Conservation (phyloP, 495 filamentous ascomycete genomes). For the Eremomyces bilateralis region DNA sequence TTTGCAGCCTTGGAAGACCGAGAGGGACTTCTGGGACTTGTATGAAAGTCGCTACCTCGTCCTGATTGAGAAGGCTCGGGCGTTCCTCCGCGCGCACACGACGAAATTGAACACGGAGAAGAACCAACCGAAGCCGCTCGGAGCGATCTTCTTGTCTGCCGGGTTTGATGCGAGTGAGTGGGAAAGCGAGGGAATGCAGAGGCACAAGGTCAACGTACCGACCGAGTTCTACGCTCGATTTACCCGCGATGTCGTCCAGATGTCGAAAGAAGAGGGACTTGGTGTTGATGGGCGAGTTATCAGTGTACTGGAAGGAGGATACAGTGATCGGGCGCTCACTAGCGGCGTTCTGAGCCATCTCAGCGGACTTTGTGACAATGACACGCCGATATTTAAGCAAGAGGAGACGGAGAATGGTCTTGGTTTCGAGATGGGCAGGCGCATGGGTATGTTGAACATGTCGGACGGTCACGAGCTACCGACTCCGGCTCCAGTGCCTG, state of each 20-base stretch:
- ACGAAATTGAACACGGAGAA: conserved; percentile 31
- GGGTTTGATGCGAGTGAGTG: conserved; percentile 94
- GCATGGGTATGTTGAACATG: conserved; percentile 15
- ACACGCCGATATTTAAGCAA: conserved; percentile 11
- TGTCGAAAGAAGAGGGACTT: conserved; percentile 62
- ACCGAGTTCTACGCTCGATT: conserved; percentile 90
- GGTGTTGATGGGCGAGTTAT: conserved; percentile 65
- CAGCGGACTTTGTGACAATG: conserved; percentile 44
- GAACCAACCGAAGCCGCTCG: conserved; percentile 38
- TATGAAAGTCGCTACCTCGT: conserved; percentile 57
- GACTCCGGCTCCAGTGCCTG: no score
- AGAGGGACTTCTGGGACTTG: conserved; percentile 67
- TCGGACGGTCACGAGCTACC: conserved; percentile 6
- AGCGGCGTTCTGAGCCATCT: conserved; percentile 79
- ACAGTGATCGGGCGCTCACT: conserved; percentile 73
- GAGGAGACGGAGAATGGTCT: conserved; percentile 14
- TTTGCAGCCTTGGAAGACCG: conserved; percentile 61
- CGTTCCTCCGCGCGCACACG: conserved; percentile 48
- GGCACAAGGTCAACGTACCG: conserved; percentile 83
- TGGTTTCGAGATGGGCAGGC: conserved; percentile 31
- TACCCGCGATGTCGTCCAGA: conserved; percentile 56
- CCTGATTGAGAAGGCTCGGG: conserved; percentile 58
- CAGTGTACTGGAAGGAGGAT: conserved; percentile 88
- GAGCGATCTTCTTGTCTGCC: conserved; percentile 81
- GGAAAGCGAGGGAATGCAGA: conserved; percentile 80